These are phyloP conservation scores for Scleromitrula shiraiana DNA, from an alignment of 2,329 filamentous ascomycete genomes.

Conservation along the genomic window DNA sequence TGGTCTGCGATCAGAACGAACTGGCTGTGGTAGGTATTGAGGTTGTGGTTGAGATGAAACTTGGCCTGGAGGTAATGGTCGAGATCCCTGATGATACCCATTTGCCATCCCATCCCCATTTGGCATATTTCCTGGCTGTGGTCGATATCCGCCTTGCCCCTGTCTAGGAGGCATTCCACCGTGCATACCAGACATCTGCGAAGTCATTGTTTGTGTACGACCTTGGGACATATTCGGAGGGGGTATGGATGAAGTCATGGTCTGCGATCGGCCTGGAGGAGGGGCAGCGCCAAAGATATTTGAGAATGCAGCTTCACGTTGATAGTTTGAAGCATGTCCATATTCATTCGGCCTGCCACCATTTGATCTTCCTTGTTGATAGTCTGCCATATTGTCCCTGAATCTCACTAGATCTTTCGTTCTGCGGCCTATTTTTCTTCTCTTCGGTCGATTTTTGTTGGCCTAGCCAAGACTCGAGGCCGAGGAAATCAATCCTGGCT, in stretches of 20 bases:
- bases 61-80: constrained; percentile 25
- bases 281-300: constrained; percentile 90
- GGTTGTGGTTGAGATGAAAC: constrained; percentile 40
- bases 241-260: constrained; percentile 76
- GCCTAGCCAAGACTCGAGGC: constrained; percentile 17
- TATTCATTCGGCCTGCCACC: constrained; percentile 34
- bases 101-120: constrained; percentile 32
- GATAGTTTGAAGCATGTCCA: constrained; percentile 46
- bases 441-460: constrained; percentile 2
- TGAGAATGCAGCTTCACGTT: constrained; percentile 90
- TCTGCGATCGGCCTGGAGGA: constrained; percentile 83
- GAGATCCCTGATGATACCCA: constrained; percentile 44
- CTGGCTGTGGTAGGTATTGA: constrained; percentile 52
- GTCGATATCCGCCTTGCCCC: constrained; percentile 32
- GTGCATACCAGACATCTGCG: constrained; percentile 30
- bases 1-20: constrained; percentile 56
- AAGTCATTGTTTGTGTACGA: constrained; percentile 69
- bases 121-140: constrained; percentile 12
- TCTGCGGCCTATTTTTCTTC: constrained; percentile 4
- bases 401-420: constrained; percentile 8
- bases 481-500: constrained; percentile 22
- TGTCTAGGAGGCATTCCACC: constrained; percentile 40
- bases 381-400: constrained; percentile 43
- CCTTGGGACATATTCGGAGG: constrained; percentile 51
- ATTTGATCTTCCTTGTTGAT: constrained; percentile 53